Evolutionary conservation across 768 basidiomycete species (phyloP), one percentile per base, ranked within the genome.

Genomic region (Omphalotus guepiniiformis): DNA sequence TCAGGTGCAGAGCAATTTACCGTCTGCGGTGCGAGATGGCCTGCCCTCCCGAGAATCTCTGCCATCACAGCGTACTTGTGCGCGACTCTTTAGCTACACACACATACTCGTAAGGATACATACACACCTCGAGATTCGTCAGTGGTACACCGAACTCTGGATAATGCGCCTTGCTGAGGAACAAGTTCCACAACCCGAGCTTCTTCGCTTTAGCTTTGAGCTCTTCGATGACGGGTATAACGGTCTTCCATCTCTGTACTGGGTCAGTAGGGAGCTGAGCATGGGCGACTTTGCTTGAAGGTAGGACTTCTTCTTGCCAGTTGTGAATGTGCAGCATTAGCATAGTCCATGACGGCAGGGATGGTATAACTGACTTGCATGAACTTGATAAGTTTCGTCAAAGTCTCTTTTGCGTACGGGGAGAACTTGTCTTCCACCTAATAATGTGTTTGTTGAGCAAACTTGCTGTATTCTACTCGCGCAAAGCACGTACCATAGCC

Each of bases 1-100:
- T 98, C 95, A 25, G 95, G 95, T 12, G 94, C 93, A 21, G 93
- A 83, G 67, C 93, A 98, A 60, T 99, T 99, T 47, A 88, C 83
- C 11, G 78, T 82, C 68, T 97, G 85, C 18, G 94, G 83, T 2
- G 86, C 91, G 41, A 93, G 67, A 53, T 84, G 84, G 7, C 87
- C 85, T 18, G 78, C 84, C 47, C 91, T 82, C 3, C 94, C 94
- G 55, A 97, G 78, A 36, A 96, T 67, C 66, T 96, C 95, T n/a
- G 93, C 93, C 85, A 97, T 96, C 23, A 97, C 87, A 30, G 89
- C 92, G 63, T 99, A 98, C 92, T 94, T 4, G 26, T n/a, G n/a
- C n/a, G n/a, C 15, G 9, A 8, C 18, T 15, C 12, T 34, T 34
- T 18, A 21, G 15, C 9, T 32, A 16, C 26, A 22, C 29, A n/a